Conservation (phyloP, 495 filamentous ascomycete genomes). For the Talaromyces thailandensis region DNA sequence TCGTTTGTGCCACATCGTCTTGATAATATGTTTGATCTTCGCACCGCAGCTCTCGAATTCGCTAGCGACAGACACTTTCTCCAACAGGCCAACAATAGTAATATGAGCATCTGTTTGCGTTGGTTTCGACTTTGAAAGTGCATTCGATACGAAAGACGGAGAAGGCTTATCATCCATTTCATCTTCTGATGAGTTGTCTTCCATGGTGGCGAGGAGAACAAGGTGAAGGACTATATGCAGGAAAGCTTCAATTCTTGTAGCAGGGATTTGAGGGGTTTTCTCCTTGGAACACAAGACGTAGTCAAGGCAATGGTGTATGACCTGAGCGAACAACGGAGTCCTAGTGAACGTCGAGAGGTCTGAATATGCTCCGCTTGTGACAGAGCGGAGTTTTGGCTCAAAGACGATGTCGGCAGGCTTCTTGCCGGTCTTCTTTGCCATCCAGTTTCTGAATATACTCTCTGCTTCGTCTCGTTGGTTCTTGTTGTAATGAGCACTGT, state of each 20-base stretch:
- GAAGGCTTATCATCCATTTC: constrained; percentile 34
- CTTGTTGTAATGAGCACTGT: constrained; percentile 88
- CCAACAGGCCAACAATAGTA: constrained; percentile 68
- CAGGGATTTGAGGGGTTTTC: constrained; percentile 60
- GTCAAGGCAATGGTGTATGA: constrained; percentile 78
- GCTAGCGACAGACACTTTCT: constrained; percentile 62
- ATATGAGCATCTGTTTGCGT: constrained; percentile 42
- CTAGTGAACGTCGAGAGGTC: constrained; percentile 68
- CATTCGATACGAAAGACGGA: constrained; percentile 59
- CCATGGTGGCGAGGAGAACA: constrained; percentile 68
- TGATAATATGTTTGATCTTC: constrained; percentile 79
- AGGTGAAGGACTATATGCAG: constrained; percentile 86
- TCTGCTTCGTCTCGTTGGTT: constrained; percentile 97
- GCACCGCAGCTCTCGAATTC: constrained; percentile 73
- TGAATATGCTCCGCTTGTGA: constrained; percentile 66
- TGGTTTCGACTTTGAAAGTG: constrained; percentile 51
- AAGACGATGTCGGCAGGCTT: constrained; percentile 79
- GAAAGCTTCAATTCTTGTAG: constrained; percentile 81
- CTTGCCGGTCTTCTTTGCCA: constrained; percentile 82
- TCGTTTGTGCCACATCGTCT: constrained; percentile 74
- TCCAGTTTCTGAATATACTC: constrained; percentile 71
- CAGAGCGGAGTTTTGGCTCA: constrained; percentile 76
- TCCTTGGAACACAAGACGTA: constrained; percentile 60
- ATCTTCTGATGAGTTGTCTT: constrained; percentile 60
- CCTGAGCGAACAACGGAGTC: constrained; percentile 79